Percentiles rank a stretch among this genome's conserved stretches.
Evolutionary conservation across 2,329 filamentous ascomycete species (phyloP).

Genomic region (Fonsecaea pugnacius): DNA sequence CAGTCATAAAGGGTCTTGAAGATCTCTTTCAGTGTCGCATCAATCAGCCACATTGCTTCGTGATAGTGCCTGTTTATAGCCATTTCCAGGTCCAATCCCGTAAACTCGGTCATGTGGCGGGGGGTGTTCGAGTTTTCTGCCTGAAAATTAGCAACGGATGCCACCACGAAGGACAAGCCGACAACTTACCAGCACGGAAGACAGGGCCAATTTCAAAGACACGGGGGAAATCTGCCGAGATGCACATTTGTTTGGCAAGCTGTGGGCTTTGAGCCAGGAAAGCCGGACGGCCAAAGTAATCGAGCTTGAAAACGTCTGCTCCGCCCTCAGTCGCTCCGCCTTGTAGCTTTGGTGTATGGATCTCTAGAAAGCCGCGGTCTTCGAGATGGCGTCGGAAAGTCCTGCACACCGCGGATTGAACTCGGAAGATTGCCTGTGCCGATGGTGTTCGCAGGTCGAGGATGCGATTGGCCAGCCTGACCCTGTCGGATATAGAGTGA

Average conservation of each 20-base stretch:
- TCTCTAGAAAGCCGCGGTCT: slow-evolving; percentile 74
- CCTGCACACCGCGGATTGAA: slow-evolving; percentile 73
- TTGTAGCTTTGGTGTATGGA: slow-evolving; percentile 82
- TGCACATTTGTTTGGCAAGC: slow-evolving; percentile 80
- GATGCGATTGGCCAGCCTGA: slow-evolving; percentile 71
- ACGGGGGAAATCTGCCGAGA: slow-evolving; percentile 76
- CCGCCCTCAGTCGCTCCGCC: slow-evolving; percentile 83
- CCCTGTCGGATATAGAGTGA: slow-evolving; percentile 64
- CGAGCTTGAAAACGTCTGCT: slow-evolving; percentile 78
- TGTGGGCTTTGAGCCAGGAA: slow-evolving; percentile 84
- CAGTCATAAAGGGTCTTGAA: slow-evolving; percentile 67
- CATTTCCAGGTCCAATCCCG: slow-evolving; percentile 83
- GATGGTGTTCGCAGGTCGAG: slow-evolving; percentile 75
- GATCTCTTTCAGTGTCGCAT: slow-evolving; percentile 74
- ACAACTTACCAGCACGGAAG: slow-evolving; percentile 64
- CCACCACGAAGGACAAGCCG: neutral
- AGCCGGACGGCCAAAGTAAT: slow-evolving; percentile 78
- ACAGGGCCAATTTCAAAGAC: slow-evolving; percentile 81
- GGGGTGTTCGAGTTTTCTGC: slow-evolving; percentile 82
- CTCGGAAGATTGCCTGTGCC: slow-evolving; percentile 76
- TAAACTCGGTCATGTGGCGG: slow-evolving; percentile 82
- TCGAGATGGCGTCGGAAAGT: slow-evolving; percentile 74
- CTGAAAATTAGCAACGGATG: neutral
- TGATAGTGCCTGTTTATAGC: slow-evolving; percentile 76
- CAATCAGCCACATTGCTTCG: slow-evolving; percentile 72